phyloP scores from a whole-genome alignment of 202 grass and related monocot genomes.

The Hordeum pubiflorum region DNA sequence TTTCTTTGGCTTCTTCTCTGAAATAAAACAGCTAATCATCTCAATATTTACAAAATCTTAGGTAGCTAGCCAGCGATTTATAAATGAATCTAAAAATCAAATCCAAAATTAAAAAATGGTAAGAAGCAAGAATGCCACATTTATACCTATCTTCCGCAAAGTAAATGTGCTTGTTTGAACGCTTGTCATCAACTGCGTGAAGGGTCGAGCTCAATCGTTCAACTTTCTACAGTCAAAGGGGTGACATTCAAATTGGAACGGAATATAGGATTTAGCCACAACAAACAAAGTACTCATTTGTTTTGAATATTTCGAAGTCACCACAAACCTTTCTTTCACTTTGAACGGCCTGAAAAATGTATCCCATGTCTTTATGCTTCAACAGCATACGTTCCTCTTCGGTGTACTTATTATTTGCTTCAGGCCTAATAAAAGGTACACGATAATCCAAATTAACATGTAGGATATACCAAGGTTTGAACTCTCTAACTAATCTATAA shows the following conservation, averaged over 20 bases:
- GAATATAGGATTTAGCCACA: neutral
- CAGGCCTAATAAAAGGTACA: conserved; percentile 40
- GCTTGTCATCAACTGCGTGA: conserved; percentile 65
- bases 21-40: conserved; percentile 20
- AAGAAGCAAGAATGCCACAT: conserved; percentile 3
- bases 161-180: conserved; percentile 75
- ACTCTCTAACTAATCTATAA: neutral
- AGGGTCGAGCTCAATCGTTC: conserved; percentile 70
- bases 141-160: conserved; percentile 80
- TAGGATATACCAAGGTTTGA: neutral
- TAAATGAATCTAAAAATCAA: neutral
- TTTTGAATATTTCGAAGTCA: neutral
- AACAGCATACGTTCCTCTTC: conserved; percentile 73
- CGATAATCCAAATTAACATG: conserved; percentile 8
- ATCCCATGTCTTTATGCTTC: conserved; percentile 90
- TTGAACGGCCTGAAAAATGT: conserved; percentile 72
- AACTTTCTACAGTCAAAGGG: conserved; percentile 56
- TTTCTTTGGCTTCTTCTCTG: conserved; percentile 88
- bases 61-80: neutral
- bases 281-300: neutral
- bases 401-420: conserved; percentile 84
- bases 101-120: conserved; percentile 12
- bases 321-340: conserved; percentile 71
- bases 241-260: neutral
- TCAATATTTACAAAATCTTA: conserved; percentile 3